These are phyloP conservation scores for Phyllosticta capitalensis DNA, from an alignment of 2,329 filamentous ascomycete genomes.

Conservation along the genomic window DNA sequence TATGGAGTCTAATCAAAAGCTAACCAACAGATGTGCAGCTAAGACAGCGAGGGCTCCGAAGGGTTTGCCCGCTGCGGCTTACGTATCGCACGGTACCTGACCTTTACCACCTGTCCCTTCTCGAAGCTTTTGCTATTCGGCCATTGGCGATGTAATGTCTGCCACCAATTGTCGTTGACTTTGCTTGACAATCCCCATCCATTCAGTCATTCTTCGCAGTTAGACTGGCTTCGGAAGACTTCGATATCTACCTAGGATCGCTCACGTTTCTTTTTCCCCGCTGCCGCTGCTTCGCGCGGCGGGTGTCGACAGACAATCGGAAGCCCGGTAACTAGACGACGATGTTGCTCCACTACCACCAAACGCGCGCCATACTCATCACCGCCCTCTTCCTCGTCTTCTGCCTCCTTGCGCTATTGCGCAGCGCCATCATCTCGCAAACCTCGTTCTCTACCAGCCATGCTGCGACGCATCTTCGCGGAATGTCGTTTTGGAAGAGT, in stretches of 20 bases:
- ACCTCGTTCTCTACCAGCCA: neutral
- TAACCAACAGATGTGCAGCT: neutral
- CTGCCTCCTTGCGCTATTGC: neutral
- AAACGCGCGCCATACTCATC: constrained; percentile 1
- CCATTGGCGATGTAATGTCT: neutral
- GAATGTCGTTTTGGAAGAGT: neutral
- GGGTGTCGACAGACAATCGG: neutral
- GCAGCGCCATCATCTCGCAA: neutral
- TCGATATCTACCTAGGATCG: neutral
- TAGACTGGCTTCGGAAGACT: neutral
- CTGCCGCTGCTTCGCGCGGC: neutral
- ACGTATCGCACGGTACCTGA: neutral
- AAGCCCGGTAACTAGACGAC: neutral
- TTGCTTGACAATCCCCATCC: neutral
- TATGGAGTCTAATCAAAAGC: neutral
- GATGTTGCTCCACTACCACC: constrained; percentile 2
- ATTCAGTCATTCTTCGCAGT: neutral
- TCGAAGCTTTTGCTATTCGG: neutral
- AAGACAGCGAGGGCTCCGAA: neutral
- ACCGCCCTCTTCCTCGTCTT: constrained; percentile 1
- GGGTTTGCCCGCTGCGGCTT: neutral
- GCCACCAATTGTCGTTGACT: neutral
- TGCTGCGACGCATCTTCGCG: neutral
- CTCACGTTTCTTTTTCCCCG: neutral
- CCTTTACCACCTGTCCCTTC: neutral